phyloP scores from a whole-genome alignment of 2,329 filamentous ascomycete genomes.

The Meredithiella fracta region DNA sequence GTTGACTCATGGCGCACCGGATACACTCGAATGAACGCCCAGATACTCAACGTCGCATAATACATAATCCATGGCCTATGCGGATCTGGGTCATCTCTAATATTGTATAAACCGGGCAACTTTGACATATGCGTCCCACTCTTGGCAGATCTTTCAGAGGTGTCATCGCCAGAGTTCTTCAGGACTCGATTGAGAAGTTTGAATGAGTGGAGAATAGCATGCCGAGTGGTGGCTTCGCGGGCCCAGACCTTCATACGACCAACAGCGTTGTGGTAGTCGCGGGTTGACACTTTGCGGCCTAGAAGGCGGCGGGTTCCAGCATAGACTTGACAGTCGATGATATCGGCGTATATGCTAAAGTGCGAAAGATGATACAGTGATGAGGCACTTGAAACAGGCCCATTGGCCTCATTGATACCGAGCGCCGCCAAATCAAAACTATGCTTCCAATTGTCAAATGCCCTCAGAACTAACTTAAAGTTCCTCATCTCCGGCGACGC shows the following conservation, averaged over 20 bases:
- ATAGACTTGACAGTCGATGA: conserved; percentile 80
- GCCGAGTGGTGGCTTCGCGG: conserved; percentile 53
- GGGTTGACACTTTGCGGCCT: conserved; percentile 58
- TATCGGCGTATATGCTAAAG: conserved; percentile 76
- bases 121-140: conserved; percentile 14
- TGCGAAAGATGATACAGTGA: conserved; percentile 76
- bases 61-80: conserved; percentile 86
- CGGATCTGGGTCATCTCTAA: conserved; percentile 61
- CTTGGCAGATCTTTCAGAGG: conserved; percentile 17
- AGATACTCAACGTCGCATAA: conserved; percentile 70
- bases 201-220: conserved; percentile 72
- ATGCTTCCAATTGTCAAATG: conserved; percentile 75
- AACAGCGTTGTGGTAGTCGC: conserved; percentile 57
- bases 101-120: conserved; percentile 41
- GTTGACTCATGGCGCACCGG: conserved; percentile 5
- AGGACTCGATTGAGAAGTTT: conserved; percentile 64
- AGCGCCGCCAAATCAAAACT: conserved; percentile 59
- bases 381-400: conserved; percentile 60
- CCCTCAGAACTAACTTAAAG: conserved; percentile 51
- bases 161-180: conserved; percentile 13
- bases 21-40: conserved; percentile 51
- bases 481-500: not conserved
- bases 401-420: conserved; percentile 24
- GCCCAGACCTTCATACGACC: conserved; percentile 70
- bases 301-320: conserved; percentile 62